Evolutionary conservation across 2,329 filamentous ascomycete species (phyloP).

Genomic region (Lasiodiplodia gonubiensis): DNA sequence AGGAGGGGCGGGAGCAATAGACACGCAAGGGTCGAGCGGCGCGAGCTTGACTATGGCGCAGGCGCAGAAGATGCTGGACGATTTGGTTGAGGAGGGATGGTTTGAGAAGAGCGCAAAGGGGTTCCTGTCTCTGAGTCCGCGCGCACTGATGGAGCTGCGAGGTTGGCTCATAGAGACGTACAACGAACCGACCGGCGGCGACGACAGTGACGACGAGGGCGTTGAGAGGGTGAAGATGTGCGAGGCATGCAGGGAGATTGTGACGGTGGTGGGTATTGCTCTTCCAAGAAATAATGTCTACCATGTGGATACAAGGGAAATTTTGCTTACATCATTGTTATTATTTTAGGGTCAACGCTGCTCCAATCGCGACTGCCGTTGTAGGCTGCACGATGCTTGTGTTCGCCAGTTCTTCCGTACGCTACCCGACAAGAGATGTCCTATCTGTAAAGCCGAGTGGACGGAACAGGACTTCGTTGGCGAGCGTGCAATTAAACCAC

Average conservation of each 20-base stretch:
- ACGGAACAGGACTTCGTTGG: constrained; percentile 27
- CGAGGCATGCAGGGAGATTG: constrained; percentile 84
- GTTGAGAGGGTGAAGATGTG: constrained; percentile 83
- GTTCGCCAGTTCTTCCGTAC: constrained; percentile 40
- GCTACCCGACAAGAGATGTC: constrained; percentile 37
- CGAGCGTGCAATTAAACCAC: constrained; percentile 11
- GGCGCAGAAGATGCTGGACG: constrained; percentile 73
- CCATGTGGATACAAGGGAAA: background rate
- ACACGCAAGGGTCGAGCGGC: constrained; percentile 34
- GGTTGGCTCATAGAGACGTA: constrained; percentile 87
- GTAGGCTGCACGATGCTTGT: constrained; percentile 40
- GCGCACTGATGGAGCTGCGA: constrained; percentile 82
- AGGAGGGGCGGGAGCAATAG: constrained; percentile 49
- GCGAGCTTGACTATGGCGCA: constrained; percentile 72
- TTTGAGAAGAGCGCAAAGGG: constrained; percentile 73
- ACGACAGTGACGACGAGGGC: constrained; percentile 39
- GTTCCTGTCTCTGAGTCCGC: constrained; percentile 77
- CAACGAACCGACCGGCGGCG: constrained; percentile 69
- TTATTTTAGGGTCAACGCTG: constrained; percentile 30
- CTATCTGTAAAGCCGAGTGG: constrained; percentile 41
- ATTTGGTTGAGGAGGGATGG: constrained; percentile 81
- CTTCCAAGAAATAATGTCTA: background rate
- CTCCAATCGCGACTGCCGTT: constrained; percentile 28
- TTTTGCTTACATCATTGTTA: background rate
- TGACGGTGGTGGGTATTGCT: constrained; percentile 65